Percentiles rank a stretch among this genome's conserved stretches.
phyloP scores from a whole-genome alignment of 345 rosid species.

The Bruguiera gymnorhiza region DNA sequence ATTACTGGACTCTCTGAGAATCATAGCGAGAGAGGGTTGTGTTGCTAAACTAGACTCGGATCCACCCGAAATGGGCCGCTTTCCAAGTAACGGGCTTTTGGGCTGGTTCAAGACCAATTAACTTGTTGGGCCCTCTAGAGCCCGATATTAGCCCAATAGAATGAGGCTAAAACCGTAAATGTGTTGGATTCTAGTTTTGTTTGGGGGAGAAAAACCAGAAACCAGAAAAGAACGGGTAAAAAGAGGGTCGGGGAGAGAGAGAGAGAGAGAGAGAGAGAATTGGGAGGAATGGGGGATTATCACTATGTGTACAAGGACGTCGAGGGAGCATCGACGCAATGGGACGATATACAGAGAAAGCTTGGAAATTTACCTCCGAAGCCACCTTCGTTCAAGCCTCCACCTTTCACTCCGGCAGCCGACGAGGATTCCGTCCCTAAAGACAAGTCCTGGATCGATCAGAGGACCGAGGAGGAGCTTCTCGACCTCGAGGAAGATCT shows the following conservation, averaged over 20 bases:
- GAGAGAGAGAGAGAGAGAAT: neutral
- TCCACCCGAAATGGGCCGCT: no score
- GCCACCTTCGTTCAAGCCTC: slow-evolving; percentile 84
- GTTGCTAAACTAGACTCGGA: no score
- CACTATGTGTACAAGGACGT: slow-evolving; percentile 93
- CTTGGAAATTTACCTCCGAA: slow-evolving; percentile 83
- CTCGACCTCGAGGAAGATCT: slow-evolving; percentile 84
- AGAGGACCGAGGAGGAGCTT: slow-evolving; percentile 77
- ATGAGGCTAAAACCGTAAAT: no score
- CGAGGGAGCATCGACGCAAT: slow-evolving; percentile 94
- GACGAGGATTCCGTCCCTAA: slow-evolving; percentile 68
- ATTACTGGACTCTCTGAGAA: no score
- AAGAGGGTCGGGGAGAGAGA: neutral
- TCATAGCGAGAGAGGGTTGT: no score
- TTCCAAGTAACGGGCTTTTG: no score
- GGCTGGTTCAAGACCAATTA: no score
- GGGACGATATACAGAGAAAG: slow-evolving; percentile 98
- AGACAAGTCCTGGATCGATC: slow-evolving; percentile 72
- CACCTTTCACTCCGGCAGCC: slow-evolving; percentile 62
- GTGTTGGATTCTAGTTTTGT: no score
- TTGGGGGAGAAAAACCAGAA: neutral
- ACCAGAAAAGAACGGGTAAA: neutral
- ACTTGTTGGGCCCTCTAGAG: no score
- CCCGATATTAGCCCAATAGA: no score
- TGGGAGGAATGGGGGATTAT: slow-evolving; percentile 71